Percentiles rank a stretch among this genome's conserved stretches.
These are phyloP conservation scores for Bromus sterilis DNA, from an alignment of 176 grass and related monocot species.

Conservation along the genomic window DNA sequence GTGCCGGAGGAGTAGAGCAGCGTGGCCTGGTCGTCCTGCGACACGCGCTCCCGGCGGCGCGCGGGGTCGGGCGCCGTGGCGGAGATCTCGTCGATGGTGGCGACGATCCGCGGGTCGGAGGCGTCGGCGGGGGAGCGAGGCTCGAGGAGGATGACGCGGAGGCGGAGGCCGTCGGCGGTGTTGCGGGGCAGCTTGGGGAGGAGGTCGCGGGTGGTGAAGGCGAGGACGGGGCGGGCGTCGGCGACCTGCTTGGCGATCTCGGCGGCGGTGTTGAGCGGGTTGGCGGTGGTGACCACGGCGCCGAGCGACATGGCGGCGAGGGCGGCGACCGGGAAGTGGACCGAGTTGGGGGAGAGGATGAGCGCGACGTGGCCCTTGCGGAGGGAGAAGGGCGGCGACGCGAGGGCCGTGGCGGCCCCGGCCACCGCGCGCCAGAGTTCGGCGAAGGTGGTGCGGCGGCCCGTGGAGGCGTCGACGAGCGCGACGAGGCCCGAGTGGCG, in stretches of 20 bases:
- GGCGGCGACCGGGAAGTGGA: constrained; percentile 80
- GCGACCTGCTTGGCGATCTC: constrained; percentile 89
- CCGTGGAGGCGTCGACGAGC: constrained; percentile 60
- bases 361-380: constrained; percentile 69
- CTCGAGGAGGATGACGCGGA: constrained; percentile 74
- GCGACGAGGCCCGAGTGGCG: constrained; percentile 75
- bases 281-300: constrained; percentile 76
- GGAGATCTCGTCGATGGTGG: constrained; percentile 67
- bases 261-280: constrained; percentile 70
- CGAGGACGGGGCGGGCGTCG: constrained; percentile 66
- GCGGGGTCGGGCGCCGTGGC: constrained; percentile 31
- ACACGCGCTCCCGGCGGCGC: constrained; percentile 30
- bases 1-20: constrained; percentile 97
- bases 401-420: constrained; percentile 57
- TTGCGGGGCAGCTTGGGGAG: constrained; percentile 53
- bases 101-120: constrained; percentile 44
- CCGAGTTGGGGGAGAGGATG: constrained; percentile 82
- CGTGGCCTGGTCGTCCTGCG: constrained; percentile 79
- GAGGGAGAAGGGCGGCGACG: constrained; percentile 57
- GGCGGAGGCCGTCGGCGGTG: constrained; percentile 16
- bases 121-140: background rate
- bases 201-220: constrained; percentile 70
- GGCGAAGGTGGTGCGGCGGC: constrained; percentile 51
- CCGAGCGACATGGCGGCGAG: constrained; percentile 86
- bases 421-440: constrained; percentile 65